Evolutionary conservation across 371 early-diverging fungal species (phyloP).

Genomic region (Mucor circinelloides): DNA sequence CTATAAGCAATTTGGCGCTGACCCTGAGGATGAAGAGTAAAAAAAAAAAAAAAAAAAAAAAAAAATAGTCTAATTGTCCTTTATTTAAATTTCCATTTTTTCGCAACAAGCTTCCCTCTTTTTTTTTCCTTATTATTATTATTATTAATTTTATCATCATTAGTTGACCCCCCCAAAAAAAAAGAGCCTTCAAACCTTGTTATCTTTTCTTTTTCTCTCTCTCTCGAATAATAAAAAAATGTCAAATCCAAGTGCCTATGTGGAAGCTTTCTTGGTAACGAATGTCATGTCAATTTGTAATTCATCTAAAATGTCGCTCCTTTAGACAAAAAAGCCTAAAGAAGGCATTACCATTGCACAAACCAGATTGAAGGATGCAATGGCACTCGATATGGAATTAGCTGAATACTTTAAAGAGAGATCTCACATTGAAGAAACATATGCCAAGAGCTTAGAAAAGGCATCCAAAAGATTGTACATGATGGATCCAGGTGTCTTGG

Average conservation of each 20-base stretch:
- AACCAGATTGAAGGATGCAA: constrained; percentile 9
- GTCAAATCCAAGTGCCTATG: constrained; percentile 1
- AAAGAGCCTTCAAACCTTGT: not conserved
- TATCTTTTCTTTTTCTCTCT: not conserved
- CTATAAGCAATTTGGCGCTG: constrained; percentile 67
- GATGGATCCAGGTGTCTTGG: constrained; percentile 12
- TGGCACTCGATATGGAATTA: constrained; percentile 20
- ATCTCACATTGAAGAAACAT: constrained; percentile 27
- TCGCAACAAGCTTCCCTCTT: not conserved
- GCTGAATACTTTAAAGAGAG: constrained; percentile 28
- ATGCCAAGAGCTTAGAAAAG: constrained; percentile 18
- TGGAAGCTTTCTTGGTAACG: constrained; percentile 9
- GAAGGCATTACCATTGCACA: constrained; percentile 19
- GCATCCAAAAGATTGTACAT: constrained; percentile 21
- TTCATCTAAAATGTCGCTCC: not conserved
- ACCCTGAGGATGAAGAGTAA: constrained; percentile 59
- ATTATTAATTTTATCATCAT: not conserved
- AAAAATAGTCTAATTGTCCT: not conserved
- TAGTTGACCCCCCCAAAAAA: not conserved
- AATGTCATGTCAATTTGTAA: not conserved
- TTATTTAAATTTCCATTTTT: not conserved
- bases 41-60: too few relatives aligned
- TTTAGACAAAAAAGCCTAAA: constrained; percentile 22
- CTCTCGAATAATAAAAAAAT: not conserved
- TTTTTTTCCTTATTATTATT: not conserved